These are phyloP conservation scores for Sarcodon aspratus DNA, from an alignment of 768 basidiomycete genomes.

Conservation along the genomic window DNA sequence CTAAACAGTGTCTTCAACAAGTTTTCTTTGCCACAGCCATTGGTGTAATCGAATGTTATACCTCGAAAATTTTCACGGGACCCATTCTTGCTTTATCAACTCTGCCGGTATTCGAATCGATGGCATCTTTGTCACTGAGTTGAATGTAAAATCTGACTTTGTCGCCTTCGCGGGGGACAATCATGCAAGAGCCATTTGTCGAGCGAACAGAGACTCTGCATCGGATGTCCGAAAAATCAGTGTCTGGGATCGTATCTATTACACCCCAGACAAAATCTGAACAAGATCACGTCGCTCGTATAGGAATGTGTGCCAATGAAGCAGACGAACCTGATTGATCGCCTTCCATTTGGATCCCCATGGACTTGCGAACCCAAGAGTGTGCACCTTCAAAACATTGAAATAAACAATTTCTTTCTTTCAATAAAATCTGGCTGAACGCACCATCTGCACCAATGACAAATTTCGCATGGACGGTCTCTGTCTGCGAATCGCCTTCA, in stretches of 20 bases:
- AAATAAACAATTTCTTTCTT: too few relatives aligned
- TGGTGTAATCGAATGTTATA: slow-evolving; percentile 1
- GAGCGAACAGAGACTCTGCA: slow-evolving; percentile 38
- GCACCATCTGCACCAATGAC: slow-evolving; percentile 74
- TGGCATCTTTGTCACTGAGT: slow-evolving; percentile 25
- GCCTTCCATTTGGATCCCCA: slow-evolving; percentile 84
- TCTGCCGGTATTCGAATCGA: slow-evolving; percentile 25
- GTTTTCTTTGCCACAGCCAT: neutral
- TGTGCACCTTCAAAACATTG: slow-evolving; percentile 56
- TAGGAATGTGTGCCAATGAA: neutral
- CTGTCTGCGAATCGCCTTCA: slow-evolving; percentile 29
- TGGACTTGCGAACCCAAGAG: slow-evolving; percentile 80
- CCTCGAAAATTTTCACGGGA: slow-evolving; percentile 27
- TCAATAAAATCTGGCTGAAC: too few relatives aligned
- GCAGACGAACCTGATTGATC: slow-evolving; percentile 39
- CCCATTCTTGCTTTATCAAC: slow-evolving; percentile 27
- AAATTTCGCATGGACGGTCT: slow-evolving; percentile 60
- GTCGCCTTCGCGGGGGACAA: slow-evolving; percentile 40
- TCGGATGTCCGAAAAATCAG: slow-evolving; percentile 45
- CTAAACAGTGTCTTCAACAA: slow-evolving; percentile 7
- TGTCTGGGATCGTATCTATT: slow-evolving; percentile 40
- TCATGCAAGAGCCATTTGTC: slow-evolving; percentile 33
- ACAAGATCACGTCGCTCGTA: neutral
- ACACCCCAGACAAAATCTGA: slow-evolving; percentile 77
- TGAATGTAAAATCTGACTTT: slow-evolving; percentile 41